Conservation (phyloP, 352 stramenopile genomes). For the Pilasporangium apinafurcum region DNA sequence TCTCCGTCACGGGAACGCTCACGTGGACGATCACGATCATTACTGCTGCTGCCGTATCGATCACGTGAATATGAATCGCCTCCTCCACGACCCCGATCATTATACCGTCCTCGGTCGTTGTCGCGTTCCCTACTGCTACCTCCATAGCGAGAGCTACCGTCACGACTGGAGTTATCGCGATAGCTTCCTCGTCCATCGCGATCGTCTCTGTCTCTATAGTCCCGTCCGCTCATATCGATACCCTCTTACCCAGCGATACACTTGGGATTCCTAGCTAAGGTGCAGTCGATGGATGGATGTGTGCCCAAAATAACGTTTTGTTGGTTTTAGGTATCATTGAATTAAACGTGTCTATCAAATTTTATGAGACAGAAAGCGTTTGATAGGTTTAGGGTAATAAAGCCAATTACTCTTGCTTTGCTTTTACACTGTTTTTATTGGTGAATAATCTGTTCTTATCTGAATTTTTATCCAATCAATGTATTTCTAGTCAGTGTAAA, state of each 20-base stretch:
- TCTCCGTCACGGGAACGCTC: constrained; percentile 11
- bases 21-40: constrained; percentile 8
- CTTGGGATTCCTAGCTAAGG: no score
- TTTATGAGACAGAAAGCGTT: no score
- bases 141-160: constrained; percentile 7
- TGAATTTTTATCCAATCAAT: no score
- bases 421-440: no score
- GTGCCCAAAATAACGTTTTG: no score
- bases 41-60: constrained; percentile 13
- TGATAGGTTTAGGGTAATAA: no score
- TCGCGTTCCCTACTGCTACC: constrained; percentile 16
- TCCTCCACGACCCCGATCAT: constrained; percentile 15
- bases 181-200: constrained; percentile 17
- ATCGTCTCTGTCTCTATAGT: constrained; percentile 11
- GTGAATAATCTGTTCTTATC: no score
- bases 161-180: constrained; percentile 8
- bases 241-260: no score
- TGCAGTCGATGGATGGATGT: no score
- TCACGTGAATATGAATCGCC: constrained; percentile 22
- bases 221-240: constrained; percentile 16
- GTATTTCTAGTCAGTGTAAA: background rate
- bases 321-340: no score
- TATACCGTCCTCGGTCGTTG: constrained; percentile 1
- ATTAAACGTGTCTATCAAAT: no score
- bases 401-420: no score